Conservation (phyloP, 164 flowering plant genomes). For the Vitis rotundifolia region DNA sequence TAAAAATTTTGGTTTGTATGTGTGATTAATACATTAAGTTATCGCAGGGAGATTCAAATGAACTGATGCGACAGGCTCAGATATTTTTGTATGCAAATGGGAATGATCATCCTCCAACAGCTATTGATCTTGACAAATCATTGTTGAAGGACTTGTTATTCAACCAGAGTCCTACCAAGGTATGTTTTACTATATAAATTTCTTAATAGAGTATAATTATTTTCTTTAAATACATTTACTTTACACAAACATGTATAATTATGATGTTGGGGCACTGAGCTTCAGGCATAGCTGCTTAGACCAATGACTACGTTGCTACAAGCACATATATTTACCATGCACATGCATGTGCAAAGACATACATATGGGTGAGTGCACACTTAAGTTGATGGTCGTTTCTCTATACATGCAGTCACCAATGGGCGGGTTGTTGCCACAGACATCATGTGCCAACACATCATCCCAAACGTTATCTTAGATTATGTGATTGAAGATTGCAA, state of each 20-base stretch:
- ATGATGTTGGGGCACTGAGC: background rate
- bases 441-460: too few relatives aligned
- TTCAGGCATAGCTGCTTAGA: background rate
- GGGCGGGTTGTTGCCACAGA: background rate
- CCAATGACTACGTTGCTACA: background rate
- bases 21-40: constrained; percentile 4
- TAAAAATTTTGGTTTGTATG: background rate
- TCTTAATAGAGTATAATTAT: too few relatives aligned
- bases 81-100: constrained; percentile 80
- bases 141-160: constrained; percentile 71
- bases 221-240: too few relatives aligned
- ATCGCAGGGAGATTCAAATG: constrained; percentile 64
- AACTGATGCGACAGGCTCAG: constrained; percentile 79
- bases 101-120: constrained; percentile 73
- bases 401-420: background rate
- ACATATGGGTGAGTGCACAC: background rate
- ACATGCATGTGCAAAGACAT: too few relatives aligned
- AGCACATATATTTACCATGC: background rate
- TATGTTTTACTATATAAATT: constrained; percentile 17
- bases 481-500: too few relatives aligned
- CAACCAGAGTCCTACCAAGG: constrained; percentile 90
- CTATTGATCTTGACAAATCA: constrained; percentile 81
- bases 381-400: background rate
- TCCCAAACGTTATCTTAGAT: too few relatives aligned
- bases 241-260: background rate